A percentile compares a stretch with the other conserved stretches of the same genome.
These are phyloP conservation scores for Trichoderma sp. DNA, from an alignment of 2,329 filamentous ascomycete species.

Conservation along the genomic window DNA sequence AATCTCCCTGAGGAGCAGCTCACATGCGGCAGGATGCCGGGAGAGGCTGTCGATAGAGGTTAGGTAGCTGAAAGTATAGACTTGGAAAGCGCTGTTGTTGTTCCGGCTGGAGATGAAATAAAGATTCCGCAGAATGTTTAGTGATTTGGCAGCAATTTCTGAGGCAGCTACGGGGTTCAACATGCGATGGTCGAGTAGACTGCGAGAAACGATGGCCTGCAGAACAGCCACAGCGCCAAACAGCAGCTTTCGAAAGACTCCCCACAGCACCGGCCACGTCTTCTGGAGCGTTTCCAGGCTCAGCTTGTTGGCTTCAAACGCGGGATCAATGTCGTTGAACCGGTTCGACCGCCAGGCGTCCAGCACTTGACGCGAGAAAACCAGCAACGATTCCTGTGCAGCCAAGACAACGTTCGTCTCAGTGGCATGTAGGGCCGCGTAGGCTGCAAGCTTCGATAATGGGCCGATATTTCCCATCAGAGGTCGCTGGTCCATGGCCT, in stretches of 20 bases:
- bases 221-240: constrained; percentile 73
- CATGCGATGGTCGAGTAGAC: constrained; percentile 50
- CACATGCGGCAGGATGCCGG: constrained; percentile 63
- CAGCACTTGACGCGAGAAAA: constrained; percentile 64
- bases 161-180: constrained; percentile 51
- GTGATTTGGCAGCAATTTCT: constrained; percentile 64
- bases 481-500: constrained; percentile 57
- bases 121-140: constrained; percentile 72
- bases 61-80: constrained; percentile 80
- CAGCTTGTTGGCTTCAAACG: constrained; percentile 62
- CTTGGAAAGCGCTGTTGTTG: constrained; percentile 72
- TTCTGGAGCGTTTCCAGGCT: constrained; percentile 61
- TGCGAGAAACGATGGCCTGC: constrained; percentile 68
- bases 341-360: constrained; percentile 73
- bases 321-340: constrained; percentile 68
- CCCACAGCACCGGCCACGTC: constrained; percentile 72
- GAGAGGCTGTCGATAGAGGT: constrained; percentile 78
- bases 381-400: constrained; percentile 59
- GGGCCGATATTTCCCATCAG: constrained; percentile 66
- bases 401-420: constrained; percentile 46
- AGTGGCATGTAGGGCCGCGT: constrained; percentile 56
- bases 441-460: constrained; percentile 62
- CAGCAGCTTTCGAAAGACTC: constrained; percentile 69
- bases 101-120: constrained; percentile 78
- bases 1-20: constrained; percentile 65